phyloP scores from a whole-genome alignment of 1,284 basidiomycete species.

The Ceratobasidium sp. region DNA sequence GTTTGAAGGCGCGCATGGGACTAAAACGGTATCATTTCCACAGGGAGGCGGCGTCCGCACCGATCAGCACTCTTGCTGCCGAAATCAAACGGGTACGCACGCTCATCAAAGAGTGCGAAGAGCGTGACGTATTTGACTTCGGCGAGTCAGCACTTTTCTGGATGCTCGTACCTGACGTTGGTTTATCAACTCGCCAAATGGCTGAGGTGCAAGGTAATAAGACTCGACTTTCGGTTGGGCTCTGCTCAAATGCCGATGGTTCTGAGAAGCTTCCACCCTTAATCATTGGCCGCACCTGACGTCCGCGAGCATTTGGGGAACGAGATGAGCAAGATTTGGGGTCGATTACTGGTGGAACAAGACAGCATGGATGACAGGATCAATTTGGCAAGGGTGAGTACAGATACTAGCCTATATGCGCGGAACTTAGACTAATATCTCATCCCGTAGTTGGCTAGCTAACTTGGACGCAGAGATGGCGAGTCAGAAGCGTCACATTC shows the following conservation, averaged over 20 bases:
- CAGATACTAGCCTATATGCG: too few species aligned
- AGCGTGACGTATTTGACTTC: slow-evolving; percentile 59
- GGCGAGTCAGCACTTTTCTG: slow-evolving; percentile 59
- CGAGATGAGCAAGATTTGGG: slow-evolving; percentile 53
- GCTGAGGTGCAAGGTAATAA: slow-evolving; percentile 30
- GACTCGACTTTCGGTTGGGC: slow-evolving; percentile 54
- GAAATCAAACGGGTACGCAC: not conserved
- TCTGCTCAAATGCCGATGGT: slow-evolving; percentile 56
- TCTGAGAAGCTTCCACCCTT: slow-evolving; percentile 54
- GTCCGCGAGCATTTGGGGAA: slow-evolving; percentile 53
- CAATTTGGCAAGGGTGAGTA: too few species aligned
- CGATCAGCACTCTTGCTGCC: not conserved
- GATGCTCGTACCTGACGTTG: slow-evolving; percentile 10
- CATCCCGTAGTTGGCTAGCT: too few species aligned
- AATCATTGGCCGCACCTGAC: slow-evolving; percentile 54
- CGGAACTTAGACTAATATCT: too few species aligned
- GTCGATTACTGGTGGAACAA: slow-evolving; percentile 49
- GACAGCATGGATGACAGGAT: too few species aligned
- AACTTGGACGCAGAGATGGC: too few species aligned
- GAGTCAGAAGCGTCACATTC: too few species aligned
- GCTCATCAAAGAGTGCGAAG: slow-evolving; percentile 52
- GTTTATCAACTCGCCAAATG: slow-evolving; percentile 34
- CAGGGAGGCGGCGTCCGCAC: slow-evolving; percentile 60
- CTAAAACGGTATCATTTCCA: slow-evolving; percentile 56
- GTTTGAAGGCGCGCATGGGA: slow-evolving; percentile 35